A percentile compares a stretch with the other conserved stretches of the same genome.
phyloP scores from a whole-genome alignment of 2,329 filamentous ascomycete species.

The Diaporthe citriasiana region DNA sequence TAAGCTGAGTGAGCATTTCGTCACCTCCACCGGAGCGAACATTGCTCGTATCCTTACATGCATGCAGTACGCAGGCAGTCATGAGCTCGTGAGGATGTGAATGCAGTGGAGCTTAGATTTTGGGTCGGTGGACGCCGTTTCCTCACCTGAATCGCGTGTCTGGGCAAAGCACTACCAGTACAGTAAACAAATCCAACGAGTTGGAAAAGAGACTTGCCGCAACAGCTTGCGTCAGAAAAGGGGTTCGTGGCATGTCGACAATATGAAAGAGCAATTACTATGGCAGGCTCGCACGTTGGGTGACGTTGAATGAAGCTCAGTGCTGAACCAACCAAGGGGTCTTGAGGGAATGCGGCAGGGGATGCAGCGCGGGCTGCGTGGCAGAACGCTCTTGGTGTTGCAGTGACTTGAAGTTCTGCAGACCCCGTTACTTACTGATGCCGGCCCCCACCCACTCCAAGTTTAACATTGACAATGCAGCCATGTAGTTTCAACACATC shows the following conservation, averaged over 20 bases:
- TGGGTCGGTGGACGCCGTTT: not conserved
- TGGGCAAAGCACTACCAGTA: too few species aligned
- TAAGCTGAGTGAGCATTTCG: not conserved
- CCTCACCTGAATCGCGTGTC: not conserved
- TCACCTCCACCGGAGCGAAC: not conserved
- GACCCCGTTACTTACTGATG: not conserved
- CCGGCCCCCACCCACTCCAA: not conserved
- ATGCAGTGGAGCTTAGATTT: not conserved
- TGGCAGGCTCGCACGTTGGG: not conserved
- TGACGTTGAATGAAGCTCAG: not conserved
- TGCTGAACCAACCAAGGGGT: not conserved
- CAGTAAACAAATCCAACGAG: not conserved
- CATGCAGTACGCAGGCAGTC: not conserved
- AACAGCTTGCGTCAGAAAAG: not conserved
- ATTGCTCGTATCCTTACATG: not conserved
- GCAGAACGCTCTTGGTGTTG: not conserved
- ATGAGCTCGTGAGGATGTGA: not conserved
- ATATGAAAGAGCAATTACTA: not conserved
- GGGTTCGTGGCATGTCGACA: not conserved
- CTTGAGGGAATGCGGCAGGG: accelerated
- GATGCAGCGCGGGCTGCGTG: not conserved
- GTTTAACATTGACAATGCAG: not conserved
- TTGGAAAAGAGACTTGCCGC: not conserved
- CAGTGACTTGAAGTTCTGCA: not conserved
- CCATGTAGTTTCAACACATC: not conserved